Conservation (phyloP, 1,284 basidiomycete species). For the Thecaphora thlaspeos region DNA sequence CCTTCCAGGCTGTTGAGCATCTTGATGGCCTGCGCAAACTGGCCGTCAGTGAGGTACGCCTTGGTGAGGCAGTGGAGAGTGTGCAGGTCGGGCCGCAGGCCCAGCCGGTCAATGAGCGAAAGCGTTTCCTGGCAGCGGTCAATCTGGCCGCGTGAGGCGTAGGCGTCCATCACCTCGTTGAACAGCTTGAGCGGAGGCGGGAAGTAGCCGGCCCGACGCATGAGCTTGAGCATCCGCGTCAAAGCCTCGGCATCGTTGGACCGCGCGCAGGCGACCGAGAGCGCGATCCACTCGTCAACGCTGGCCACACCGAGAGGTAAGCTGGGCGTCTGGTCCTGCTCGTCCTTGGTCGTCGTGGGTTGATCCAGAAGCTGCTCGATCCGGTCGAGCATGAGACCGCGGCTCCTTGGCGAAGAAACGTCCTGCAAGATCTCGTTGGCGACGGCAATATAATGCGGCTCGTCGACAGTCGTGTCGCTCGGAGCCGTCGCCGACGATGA, state of each 20-base stretch:
- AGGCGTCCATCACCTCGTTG: slow-evolving; percentile 61
- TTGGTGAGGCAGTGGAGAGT: slow-evolving; percentile 46
- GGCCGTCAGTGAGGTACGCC: slow-evolving; percentile 25
- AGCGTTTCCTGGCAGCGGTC: slow-evolving; percentile 30
- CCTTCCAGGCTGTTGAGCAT: slow-evolving; percentile 39
- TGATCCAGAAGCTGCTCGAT: slow-evolving; percentile 16
- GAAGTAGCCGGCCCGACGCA: slow-evolving; percentile 22
- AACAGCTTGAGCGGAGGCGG: slow-evolving; percentile 41
- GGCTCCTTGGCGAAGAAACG: slow-evolving; percentile 11
- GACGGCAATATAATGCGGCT: background rate
- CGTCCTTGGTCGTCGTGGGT: background rate
- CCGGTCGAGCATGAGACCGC: slow-evolving; percentile 20
- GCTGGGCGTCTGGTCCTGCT: background rate
- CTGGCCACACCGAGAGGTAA: slow-evolving; percentile 30
- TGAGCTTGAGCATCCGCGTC: slow-evolving; percentile 16
- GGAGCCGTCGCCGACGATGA: background rate
- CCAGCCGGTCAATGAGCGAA: slow-evolving; percentile 11
- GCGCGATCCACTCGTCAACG: slow-evolving; percentile 37
- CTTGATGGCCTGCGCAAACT: slow-evolving; percentile 29
- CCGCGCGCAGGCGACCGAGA: slow-evolving; percentile 35
- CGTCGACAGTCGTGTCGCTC: background rate
- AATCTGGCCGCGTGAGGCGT: slow-evolving; percentile 63
- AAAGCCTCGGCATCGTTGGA: slow-evolving; percentile 18
- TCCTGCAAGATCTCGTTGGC: slow-evolving; percentile 24
- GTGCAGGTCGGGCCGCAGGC: slow-evolving; percentile 25